These are phyloP conservation scores for Cinnamomum chago DNA, from an alignment of 164 flowering plant species.

Conservation along the genomic window DNA sequence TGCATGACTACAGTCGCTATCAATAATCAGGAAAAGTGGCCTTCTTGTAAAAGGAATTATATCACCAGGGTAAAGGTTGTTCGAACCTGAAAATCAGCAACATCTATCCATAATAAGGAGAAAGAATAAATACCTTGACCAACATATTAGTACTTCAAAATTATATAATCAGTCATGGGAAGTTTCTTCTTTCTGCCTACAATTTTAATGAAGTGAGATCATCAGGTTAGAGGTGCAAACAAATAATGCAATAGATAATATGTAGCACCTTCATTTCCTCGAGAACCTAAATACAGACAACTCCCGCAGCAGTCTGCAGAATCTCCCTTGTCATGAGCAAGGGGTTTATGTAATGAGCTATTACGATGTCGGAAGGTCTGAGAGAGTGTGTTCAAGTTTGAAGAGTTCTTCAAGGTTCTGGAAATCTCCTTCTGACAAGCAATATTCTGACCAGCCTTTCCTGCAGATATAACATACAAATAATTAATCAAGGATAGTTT, in stretches of 20 bases:
- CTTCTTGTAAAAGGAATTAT: constrained; percentile 88
- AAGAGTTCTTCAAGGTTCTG: constrained; percentile 46
- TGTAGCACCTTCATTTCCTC: constrained; percentile 57
- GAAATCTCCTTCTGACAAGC: constrained; percentile 39
- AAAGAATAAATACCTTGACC: background rate
- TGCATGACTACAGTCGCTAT: constrained; percentile 96
- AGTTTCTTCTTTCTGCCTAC: background rate
- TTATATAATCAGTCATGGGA: background rate
- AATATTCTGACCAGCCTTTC: constrained; percentile 40
- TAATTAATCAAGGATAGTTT: constrained; percentile 5
- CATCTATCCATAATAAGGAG: background rate
- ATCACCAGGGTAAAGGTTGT: constrained; percentile 79
- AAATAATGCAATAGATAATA: background rate
- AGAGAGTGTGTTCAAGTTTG: constrained; percentile 33
- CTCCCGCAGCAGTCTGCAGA: constrained; percentile 34
- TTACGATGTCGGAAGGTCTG: constrained; percentile 28
- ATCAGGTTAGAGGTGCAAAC: background rate
- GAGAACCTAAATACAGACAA: constrained; percentile 67
- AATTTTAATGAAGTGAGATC: background rate
- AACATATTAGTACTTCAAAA: background rate
- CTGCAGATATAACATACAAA: constrained; percentile 31
- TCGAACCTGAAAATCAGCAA: constrained; percentile 50
- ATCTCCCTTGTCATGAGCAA: constrained; percentile 29
- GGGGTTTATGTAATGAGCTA: constrained; percentile 25
- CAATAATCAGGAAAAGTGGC: constrained; percentile 86